Conservation (phyloP, 768 basidiomycete species). For the Tulasnella sp. region DNA sequence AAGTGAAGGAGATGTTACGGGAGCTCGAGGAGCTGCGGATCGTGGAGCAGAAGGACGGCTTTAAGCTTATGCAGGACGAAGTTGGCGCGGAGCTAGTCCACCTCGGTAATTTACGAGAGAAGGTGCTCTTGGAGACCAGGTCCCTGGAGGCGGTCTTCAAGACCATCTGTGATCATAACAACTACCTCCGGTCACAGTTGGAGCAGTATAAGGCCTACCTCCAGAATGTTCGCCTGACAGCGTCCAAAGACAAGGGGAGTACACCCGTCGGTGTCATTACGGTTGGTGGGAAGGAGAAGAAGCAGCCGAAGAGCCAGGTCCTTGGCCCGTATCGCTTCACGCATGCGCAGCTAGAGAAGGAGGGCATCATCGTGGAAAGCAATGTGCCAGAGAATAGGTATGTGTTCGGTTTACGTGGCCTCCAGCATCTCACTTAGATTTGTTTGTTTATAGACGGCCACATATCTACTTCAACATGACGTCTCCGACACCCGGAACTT, state of each 20-base stretch:
- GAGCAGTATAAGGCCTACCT: slow-evolving; percentile 99
- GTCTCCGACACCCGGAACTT: slow-evolving; percentile 94
- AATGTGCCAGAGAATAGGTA: slow-evolving; percentile 98
- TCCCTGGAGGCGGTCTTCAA: slow-evolving; percentile 96
- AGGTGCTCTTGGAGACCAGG: slow-evolving; percentile 84
- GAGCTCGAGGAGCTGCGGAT: slow-evolving; percentile 87
- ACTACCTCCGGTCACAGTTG: slow-evolving; percentile 87
- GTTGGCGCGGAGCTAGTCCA: slow-evolving; percentile 91
- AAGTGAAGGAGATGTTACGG: slow-evolving; percentile 97
- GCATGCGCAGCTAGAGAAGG: slow-evolving; percentile 96
- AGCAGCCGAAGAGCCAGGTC: slow-evolving; percentile 69
- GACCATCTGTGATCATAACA: slow-evolving; percentile 99
- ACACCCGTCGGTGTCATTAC: slow-evolving; percentile 89
- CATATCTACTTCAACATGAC: slow-evolving; percentile 99
- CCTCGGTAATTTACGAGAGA: slow-evolving; percentile 91
- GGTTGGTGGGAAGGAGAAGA: slow-evolving; percentile 96
- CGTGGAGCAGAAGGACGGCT: slow-evolving; percentile 71
- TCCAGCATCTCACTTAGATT: slow-evolving; percentile 11
- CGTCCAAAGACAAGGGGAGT: slow-evolving; percentile 80
- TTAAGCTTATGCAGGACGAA: slow-evolving; percentile 95
- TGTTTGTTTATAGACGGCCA: slow-evolving; percentile 50
- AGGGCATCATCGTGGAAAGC: slow-evolving; percentile 97
- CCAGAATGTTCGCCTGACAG: slow-evolving; percentile 82
- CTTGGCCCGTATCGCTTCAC: slow-evolving; percentile 96
- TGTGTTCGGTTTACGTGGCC: slow-evolving; percentile 23